A percentile compares a stretch with the other conserved stretches of the same genome.
Conservation (phyloP, 1,139 yeast genomes). For the Yamadazyma mexicana region DNA sequence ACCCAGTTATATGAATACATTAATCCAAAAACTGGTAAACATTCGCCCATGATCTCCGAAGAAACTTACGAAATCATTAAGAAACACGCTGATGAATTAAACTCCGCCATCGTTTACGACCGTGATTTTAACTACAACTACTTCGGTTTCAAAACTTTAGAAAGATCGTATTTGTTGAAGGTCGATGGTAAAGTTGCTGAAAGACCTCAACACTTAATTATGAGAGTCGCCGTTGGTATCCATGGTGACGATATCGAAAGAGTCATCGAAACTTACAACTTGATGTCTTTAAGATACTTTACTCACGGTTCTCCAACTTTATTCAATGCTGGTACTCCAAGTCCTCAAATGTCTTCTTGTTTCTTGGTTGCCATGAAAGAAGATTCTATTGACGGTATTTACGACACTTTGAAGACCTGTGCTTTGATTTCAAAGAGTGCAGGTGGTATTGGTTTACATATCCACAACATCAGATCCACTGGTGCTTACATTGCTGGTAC, state of each 20-base stretch:
- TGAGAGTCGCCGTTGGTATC: constrained; percentile 89
- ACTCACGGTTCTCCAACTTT: constrained; percentile 90
- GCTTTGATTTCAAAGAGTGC: constrained; percentile 88
- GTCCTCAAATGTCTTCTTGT: constrained; percentile 86
- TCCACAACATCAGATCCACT: constrained; percentile 80
- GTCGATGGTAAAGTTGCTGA: constrained; percentile 75
- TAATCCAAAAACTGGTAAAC: constrained; percentile 70
- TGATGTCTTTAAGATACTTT: constrained; percentile 82
- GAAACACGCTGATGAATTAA: constrained; percentile 66
- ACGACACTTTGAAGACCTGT: constrained; percentile 81
- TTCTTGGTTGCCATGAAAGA: constrained; percentile 87
- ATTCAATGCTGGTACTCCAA: constrained; percentile 88
- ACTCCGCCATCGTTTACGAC: constrained; percentile 79
- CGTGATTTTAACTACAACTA: constrained; percentile 82
- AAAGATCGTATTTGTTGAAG: constrained; percentile 77
- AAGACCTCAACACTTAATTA: constrained; percentile 86
- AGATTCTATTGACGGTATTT: constrained; percentile 88
- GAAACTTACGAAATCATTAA: constrained; percentile 65
- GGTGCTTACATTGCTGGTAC: constrained; percentile 90
- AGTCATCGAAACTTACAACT: constrained; percentile 76
- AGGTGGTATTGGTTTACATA: constrained; percentile 86
- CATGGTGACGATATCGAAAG: constrained; percentile 73
- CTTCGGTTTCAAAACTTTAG: constrained; percentile 86
- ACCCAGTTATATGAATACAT: constrained; percentile 64
- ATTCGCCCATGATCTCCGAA: constrained; percentile 78